A percentile compares a stretch with the other conserved stretches of the same genome.
phyloP scores from a whole-genome alignment of 129 eudicot genomes.

The Arctium minus region DNA sequence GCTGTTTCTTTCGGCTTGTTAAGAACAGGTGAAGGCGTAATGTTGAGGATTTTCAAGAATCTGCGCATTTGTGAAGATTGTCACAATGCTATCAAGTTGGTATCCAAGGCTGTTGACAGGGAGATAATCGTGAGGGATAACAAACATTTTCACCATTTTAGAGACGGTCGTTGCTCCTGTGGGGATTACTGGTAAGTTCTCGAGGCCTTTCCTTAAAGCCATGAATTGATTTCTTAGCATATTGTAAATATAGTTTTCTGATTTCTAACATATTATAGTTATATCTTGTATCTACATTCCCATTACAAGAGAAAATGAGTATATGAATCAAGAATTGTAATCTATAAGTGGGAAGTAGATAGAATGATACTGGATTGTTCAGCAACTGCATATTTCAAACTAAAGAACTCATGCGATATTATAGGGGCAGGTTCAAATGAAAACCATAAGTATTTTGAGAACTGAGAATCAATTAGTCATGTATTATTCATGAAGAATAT shows the following conservation, averaged over 20 bases:
- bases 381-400: background rate
- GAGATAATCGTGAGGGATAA: conserved; percentile 37
- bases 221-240: background rate
- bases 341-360: background rate
- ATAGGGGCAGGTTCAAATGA: too few relatives aligned
- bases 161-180: conserved; percentile 37
- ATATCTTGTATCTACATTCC: background rate
- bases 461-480: too few relatives aligned
- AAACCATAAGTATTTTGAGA: too few relatives aligned
- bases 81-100: conserved; percentile 39
- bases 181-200: conserved; percentile 36
- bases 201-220: conserved; percentile 5
- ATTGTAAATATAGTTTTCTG: background rate
- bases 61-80: conserved; percentile 45
- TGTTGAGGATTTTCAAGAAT: conserved; percentile 38
- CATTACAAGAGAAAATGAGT: background rate
- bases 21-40: conserved; percentile 14
- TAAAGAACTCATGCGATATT: background rate
- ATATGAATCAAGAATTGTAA: conserved; percentile 7
- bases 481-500: too few relatives aligned
- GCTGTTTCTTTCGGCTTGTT: conserved; percentile 34
- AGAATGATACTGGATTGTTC: background rate
- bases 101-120: conserved; percentile 35
- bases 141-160: conserved; percentile 43
- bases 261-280: background rate